Base-by-base conservation (phyloP, 768 basidiomycete genomes). In the Mrakia frigida region DNA sequence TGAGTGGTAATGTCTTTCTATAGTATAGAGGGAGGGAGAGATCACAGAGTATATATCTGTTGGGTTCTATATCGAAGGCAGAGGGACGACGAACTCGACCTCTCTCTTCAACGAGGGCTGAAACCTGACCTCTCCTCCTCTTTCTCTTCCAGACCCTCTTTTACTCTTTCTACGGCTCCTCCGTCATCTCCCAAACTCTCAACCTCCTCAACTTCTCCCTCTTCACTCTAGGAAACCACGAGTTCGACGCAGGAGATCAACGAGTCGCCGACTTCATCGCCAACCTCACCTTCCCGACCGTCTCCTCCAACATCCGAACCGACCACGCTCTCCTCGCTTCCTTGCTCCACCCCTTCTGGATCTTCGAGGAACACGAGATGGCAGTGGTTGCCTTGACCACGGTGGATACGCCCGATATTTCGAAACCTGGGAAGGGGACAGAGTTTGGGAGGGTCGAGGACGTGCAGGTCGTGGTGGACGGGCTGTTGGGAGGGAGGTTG, bases 311-410 rank as follows among this genome's bases (percentile, higher is more conserved):
- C 82, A 80, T 87, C 75, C 80, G 85, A 53, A 85, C 85, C 56
- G 81, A 80, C 76, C 81, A 87, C 79, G 70, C 67, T 1, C 53
- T 46, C 3, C 74, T 82, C 31, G 77, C 71, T 21, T 82, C 80
- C 71, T 83, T 85, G 28, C 80, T 86, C 35, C 78, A 82, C 23
- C 86, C 86, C 0, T 87, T 84, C 81, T 84, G 84, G 60, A 79
- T 86, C 74, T 85, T 85, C 79, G 73, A 79, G 39, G 79, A 85
- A 69, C 85, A 86, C 79, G 79, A 84, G 41, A 81, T 87, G 31
- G 86, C 85, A 0, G 78, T 87, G 33, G 79, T 87, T 41, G 86
- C 84, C 0, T 81, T 86, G 60, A 86, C 86, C 2, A 87, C 86
- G 3, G 82, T 83, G 56, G 84, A 84, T 39, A 86, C 85, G 31